Conservation (phyloP, 1,139 yeast genomes). For the Kurtzmaniella natalensis region DNA sequence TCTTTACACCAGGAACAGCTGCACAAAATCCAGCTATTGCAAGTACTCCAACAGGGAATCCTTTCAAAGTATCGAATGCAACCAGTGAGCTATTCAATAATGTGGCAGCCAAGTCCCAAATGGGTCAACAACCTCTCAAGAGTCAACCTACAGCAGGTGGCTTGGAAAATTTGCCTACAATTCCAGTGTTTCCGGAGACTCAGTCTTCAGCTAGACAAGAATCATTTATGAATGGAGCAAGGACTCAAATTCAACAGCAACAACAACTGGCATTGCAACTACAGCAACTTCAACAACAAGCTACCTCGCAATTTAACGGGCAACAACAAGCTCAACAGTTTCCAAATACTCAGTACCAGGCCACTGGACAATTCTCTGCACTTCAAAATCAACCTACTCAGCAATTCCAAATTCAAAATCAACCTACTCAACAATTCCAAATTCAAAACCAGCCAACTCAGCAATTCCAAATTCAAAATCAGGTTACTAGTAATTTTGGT, state of each 20-base stretch:
- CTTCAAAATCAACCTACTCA: constrained; percentile 8
- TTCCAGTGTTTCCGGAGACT: constrained; percentile 65
- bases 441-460: constrained; percentile 10
- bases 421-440: constrained; percentile 7
- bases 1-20: constrained; percentile 22
- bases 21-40: constrained; percentile 19
- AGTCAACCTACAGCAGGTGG: constrained; percentile 67
- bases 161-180: constrained; percentile 54
- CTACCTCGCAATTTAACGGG: constrained; percentile 1
- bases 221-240: constrained; percentile 33
- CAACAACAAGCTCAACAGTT: constrained; percentile 12
- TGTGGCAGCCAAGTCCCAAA: constrained; percentile 16
- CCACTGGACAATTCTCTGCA: constrained; percentile 11
- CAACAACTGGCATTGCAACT: constrained; percentile 9
- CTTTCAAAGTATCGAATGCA: constrained; percentile 39
- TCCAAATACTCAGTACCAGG: constrained; percentile 10
- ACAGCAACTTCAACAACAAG: constrained; percentile 10
- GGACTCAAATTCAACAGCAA: constrained; percentile 8
- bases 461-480: constrained; percentile 8
- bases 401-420: constrained; percentile 8
- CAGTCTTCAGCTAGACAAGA: constrained; percentile 39
- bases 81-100: constrained; percentile 32
- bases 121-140: constrained; percentile 24
- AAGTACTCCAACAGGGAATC: constrained; percentile 40
- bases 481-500: constrained; percentile 9